phyloP scores from a whole-genome alignment of 805 yeast genomes.

The Wickerhamomyces subpelliculosus region DNA sequence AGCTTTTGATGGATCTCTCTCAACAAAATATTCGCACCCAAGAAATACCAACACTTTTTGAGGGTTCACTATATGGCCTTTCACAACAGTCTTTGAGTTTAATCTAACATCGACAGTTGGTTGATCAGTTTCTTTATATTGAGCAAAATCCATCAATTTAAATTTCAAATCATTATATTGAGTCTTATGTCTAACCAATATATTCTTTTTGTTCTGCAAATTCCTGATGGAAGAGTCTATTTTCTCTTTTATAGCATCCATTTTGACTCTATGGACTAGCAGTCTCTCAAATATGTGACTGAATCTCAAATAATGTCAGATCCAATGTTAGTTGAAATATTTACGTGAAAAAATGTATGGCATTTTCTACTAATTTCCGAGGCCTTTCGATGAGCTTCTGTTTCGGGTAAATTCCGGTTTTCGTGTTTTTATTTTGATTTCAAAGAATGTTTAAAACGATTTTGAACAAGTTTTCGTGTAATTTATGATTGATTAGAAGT shows the following conservation, averaged over 20 bases:
- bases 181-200: constrained; percentile 11
- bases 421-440: background rate
- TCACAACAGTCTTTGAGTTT: constrained; percentile 14
- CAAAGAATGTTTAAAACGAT: too few species aligned
- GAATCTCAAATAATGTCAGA: background rate
- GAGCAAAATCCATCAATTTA: constrained; percentile 12
- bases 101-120: constrained; percentile 12
- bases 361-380: background rate
- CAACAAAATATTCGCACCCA: constrained; percentile 36
- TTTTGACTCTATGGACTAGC: background rate
- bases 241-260: constrained; percentile 4
- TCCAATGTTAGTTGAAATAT: background rate
- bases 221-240: constrained; percentile 5
- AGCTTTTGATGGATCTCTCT: constrained; percentile 26
- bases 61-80: constrained; percentile 16
- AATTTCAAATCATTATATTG: constrained; percentile 16
- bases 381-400: background rate
- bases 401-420: background rate
- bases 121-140: constrained; percentile 3
- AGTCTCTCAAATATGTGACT: background rate
- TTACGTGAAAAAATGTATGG: too few species aligned
- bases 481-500: too few species aligned
- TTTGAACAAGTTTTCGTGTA: too few species aligned
- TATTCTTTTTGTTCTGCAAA: constrained; percentile 3
- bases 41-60: constrained; percentile 24